Percentiles rank a stretch among this genome's conserved stretches.
Evolutionary conservation across 139 green algal species (phyloP).

Genomic region (Raphidocelis subcapitata): DNA sequence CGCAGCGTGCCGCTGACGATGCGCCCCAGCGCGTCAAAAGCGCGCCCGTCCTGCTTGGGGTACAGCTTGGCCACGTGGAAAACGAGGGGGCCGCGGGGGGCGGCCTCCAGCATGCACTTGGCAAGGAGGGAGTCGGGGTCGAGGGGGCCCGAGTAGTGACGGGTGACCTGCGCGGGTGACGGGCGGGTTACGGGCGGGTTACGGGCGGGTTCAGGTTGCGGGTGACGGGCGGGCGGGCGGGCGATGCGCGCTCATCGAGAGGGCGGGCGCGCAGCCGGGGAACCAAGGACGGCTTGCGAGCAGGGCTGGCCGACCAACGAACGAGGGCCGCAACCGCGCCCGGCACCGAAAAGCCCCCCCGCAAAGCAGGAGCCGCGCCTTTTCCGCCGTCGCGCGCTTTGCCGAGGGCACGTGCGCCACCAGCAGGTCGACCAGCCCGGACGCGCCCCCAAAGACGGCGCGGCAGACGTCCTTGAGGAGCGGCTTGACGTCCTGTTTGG

Average conservation of each 20-base stretch:
- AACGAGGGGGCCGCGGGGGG: slow-evolving; percentile 79
- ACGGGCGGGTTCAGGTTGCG: no score
- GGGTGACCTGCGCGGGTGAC: no score
- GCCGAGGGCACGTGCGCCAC: slow-evolving; percentile 81
- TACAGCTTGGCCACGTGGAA: slow-evolving; percentile 96
- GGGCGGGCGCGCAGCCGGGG: no score
- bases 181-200: no score
- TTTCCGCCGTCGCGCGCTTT: slow-evolving; percentile 60
- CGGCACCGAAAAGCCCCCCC: no score
- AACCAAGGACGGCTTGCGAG: no score
- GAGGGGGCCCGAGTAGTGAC: no score
- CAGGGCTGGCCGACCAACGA: not conserved
- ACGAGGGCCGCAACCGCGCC: no score
- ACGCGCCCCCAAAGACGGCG: slow-evolving; percentile 71
- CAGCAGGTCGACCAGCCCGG: slow-evolving; percentile 92
- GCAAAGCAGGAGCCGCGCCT: slow-evolving; percentile 60
- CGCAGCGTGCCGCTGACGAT: slow-evolving; percentile 91
- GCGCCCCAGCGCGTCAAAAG: slow-evolving; percentile 92
- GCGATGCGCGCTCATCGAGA: no score
- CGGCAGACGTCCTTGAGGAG: slow-evolving; percentile 76
- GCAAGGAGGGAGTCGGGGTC: no score
- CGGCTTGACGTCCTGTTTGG: slow-evolving; percentile 92
- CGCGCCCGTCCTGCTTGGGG: slow-evolving; percentile 73
- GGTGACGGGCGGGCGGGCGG: no score
- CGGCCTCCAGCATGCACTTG: slow-evolving; percentile 59